Conservation (phyloP, 2,329 filamentous ascomycete genomes). For the Drechslerella dactyloides region DNA sequence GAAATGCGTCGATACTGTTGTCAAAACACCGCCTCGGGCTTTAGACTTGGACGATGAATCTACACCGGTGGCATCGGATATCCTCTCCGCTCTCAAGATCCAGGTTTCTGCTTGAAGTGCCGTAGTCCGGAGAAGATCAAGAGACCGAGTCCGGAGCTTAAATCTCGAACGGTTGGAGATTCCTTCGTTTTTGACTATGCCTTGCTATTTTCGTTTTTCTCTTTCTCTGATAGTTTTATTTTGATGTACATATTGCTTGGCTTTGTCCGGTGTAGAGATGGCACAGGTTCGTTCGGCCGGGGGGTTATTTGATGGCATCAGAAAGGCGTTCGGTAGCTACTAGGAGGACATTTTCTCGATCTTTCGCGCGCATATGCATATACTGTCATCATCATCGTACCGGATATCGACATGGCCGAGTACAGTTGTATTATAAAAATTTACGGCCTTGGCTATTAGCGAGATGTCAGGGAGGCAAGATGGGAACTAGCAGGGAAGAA, state of each 20-base stretch:
- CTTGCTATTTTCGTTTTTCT: not conserved
- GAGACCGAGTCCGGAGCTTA: not conserved
- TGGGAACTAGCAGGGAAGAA: too few species aligned
- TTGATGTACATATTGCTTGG: slow-evolving; percentile 8
- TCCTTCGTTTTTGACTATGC: too few species aligned
- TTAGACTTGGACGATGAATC: slow-evolving; percentile 14
- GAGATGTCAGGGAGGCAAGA: not conserved
- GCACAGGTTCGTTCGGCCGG: slow-evolving; percentile 11
- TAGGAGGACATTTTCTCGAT: slow-evolving; percentile 1
- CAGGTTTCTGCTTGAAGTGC: slow-evolving; percentile 7
- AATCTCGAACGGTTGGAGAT: too few species aligned
- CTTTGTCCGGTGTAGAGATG: slow-evolving; percentile 3
- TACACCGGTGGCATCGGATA: slow-evolving; percentile 4
- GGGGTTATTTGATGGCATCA: slow-evolving; percentile 7
- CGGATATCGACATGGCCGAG: not conserved
- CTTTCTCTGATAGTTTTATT: not conserved
- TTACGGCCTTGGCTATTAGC: slow-evolving; percentile 9
- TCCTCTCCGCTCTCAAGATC: slow-evolving; percentile 10
- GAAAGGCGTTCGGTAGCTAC: slow-evolving; percentile 21
- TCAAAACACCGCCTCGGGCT: slow-evolving; percentile 58
- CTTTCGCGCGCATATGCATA: not conserved
- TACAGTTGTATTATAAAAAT: slow-evolving; percentile 5
- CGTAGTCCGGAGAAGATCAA: not conserved
- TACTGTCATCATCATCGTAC: not conserved
- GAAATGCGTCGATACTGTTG: slow-evolving; percentile 79